Evolutionary conservation across 2,329 filamentous ascomycete genomes (phyloP), one percentile per base, ranked within the genome.

Genomic region (Penicillium sp.): DNA sequence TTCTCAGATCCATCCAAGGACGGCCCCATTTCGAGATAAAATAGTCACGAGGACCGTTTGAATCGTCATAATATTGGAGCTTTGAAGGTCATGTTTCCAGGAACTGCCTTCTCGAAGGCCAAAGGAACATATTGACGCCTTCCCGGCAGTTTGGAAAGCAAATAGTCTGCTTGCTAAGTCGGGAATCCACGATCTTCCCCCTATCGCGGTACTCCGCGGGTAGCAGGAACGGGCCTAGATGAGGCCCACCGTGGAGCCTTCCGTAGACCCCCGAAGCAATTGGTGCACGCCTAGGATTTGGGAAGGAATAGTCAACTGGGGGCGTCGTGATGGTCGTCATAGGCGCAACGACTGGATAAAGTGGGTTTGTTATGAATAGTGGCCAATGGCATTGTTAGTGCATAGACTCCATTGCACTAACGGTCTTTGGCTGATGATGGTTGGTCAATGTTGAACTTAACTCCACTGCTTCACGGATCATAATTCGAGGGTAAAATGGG

Each of bases 231-330:
- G 53, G 52, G 58, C 46, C 58, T 60, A 43, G 55, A 55, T 45
- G 42, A 52, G 53, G 50, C 41, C 57, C 57, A 58, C 57, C 34
- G 56, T 60, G 57, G 57, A 57, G 49, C 39, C 50, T 60, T 50
- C 59, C 59, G 59, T 53, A 41, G 38, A 56, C 48, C 59, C 58
- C 57, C 57, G 59, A 57, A 28, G 31, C 19, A 39, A 60, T 40
- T 25, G 52, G 47, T 49, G 45, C 34, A 36, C 27, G 31, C 41
- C 52, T 41, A 50, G 48, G 27, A 31, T 22, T 25, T 49, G 35
- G 29, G 35, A 41, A 46, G 47, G 35, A 25, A 49, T 34, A 22
- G 19, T 22, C 5, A 22, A 22, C 19, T 22, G 25, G 16, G 35
- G 6, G 35, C 29, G 25, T 35, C 14, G 27, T 14, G 37, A 25